phyloP scores from a whole-genome alignment of 1,139 yeast species.

The Geotrichum klebahnii region DNA sequence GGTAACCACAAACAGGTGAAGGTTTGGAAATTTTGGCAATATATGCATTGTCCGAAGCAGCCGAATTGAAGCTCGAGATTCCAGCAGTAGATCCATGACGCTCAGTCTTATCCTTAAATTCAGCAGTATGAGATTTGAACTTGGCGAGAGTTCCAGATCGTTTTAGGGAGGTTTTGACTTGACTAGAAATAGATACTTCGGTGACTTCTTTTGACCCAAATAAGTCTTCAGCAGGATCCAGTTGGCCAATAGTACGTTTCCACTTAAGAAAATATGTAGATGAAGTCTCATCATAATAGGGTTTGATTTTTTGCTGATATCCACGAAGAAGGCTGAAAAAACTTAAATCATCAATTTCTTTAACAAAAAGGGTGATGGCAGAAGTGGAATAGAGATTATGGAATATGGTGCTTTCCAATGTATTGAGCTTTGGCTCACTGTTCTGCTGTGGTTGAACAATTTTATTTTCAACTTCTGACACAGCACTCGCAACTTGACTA shows the following conservation, averaged over 20 bases:
- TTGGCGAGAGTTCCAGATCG: conserved; percentile 36
- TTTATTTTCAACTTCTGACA: conserved; percentile 25
- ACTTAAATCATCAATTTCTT: conserved; percentile 46
- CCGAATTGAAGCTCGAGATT: neutral
- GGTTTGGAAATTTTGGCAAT: conserved; percentile 18
- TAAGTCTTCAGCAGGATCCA: conserved; percentile 2
- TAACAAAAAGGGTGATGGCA: conserved; percentile 63
- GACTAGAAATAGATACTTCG: conserved; percentile 17
- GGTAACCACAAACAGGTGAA: conserved; percentile 17
- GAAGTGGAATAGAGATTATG: conserved; percentile 48
- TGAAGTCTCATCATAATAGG: conserved; percentile 33
- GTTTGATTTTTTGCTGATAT: conserved; percentile 32
- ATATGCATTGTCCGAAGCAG: conserved; percentile 1
- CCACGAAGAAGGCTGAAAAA: conserved; percentile 42
- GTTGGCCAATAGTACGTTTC: conserved; percentile 23
- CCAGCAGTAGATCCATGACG: conserved; percentile 12
- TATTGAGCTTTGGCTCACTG: conserved; percentile 27
- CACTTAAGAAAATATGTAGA: conserved; percentile 36
- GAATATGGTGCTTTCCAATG: conserved; percentile 26
- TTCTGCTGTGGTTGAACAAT: conserved; percentile 12
- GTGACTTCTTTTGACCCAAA: conserved; percentile 8
- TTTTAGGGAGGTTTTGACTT: conserved; percentile 31
- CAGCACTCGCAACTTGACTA: conserved; percentile 42
- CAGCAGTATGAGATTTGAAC: conserved; percentile 23
- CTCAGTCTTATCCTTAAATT: conserved; percentile 16